These are phyloP conservation scores for Paralagenidium karlingii DNA, from an alignment of 352 stramenopile species.

Conservation along the genomic window DNA sequence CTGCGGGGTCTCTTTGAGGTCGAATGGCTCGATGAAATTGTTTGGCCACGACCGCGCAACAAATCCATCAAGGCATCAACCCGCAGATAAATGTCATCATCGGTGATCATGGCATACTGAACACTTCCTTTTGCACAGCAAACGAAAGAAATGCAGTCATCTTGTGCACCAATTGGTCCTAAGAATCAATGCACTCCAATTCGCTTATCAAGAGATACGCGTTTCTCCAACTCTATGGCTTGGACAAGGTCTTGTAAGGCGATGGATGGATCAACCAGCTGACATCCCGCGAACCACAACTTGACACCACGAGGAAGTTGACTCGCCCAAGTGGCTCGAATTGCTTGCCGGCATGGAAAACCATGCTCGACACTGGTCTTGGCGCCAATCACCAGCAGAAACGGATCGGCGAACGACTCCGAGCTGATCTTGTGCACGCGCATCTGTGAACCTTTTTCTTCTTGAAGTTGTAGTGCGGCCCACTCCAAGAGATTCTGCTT, in stretches of 20 bases:
- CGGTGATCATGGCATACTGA: constrained; percentile 36
- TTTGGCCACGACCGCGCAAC: constrained; percentile 20
- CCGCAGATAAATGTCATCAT: constrained; percentile 42
- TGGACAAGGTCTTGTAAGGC: background rate
- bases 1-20: constrained; percentile 8
- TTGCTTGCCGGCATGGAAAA: constrained; percentile 14
- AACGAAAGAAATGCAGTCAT: constrained; percentile 23
- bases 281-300: constrained; percentile 27
- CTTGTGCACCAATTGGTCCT: constrained; percentile 17
- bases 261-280: background rate
- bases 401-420: background rate
- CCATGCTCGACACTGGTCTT: constrained; percentile 24
- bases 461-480: background rate
- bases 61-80: constrained; percentile 13
- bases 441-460: background rate
- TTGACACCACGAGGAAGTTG: constrained; percentile 7
- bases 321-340: constrained; percentile 28
- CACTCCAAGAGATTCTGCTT: constrained; percentile 5
- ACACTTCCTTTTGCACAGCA: constrained; percentile 1
- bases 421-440: background rate
- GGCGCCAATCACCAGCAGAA: constrained; percentile 25
- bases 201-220: constrained; percentile 20
- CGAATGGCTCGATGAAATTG: constrained; percentile 9
- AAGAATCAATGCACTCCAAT: constrained; percentile 23
- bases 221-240: constrained; percentile 14